phyloP scores from a whole-genome alignment of 2,329 filamentous ascomycete species.

The Trichoderma polysporum region DNA sequence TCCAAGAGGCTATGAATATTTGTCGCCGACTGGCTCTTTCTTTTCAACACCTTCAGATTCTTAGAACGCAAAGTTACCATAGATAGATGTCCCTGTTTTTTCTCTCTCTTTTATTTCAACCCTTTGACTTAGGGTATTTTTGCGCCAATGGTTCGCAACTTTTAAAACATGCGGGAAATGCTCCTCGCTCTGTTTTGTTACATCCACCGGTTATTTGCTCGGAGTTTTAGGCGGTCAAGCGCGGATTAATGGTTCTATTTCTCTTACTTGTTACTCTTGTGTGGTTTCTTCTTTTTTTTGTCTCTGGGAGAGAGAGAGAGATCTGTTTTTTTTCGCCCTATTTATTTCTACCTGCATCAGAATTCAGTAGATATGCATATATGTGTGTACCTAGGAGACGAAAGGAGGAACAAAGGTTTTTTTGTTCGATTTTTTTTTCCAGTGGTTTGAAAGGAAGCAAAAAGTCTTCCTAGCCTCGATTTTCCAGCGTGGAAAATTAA shows the following conservation, averaged over 20 bases:
- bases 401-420: neutral
- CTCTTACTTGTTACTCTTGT: neutral
- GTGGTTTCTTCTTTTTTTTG: neutral
- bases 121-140: neutral
- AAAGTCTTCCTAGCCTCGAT: neutral
- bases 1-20: neutral
- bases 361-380: neutral
- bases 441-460: neutral
- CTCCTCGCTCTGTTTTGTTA: neutral
- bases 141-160: neutral
- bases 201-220: neutral
- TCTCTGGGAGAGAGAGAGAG: neutral
- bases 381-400: neutral
- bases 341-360: neutral
- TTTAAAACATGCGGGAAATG: neutral
- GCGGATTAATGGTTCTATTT: neutral
- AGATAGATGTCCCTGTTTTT: neutral
- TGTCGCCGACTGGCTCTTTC: no score
- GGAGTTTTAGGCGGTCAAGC: constrained; percentile 14
- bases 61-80: neutral
- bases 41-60: neutral
- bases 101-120: neutral
- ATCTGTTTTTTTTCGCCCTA: neutral
- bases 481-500: neutral
- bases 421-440: neutral